Conservation (phyloP, 2,329 filamentous ascomycete species). For the Neurospora sp. region DNA sequence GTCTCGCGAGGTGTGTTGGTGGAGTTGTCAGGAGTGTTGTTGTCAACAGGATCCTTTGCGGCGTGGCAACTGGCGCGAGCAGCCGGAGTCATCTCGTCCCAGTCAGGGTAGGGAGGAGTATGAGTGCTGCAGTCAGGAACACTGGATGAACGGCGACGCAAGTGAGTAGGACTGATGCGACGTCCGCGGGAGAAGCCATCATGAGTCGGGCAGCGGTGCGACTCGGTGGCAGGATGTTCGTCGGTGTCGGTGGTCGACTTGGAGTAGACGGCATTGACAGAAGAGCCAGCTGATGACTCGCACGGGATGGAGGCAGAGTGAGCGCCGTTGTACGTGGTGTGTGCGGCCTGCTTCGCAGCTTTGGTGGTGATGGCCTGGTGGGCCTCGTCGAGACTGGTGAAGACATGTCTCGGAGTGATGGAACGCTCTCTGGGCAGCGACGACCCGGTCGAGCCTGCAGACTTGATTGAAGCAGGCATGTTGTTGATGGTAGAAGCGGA, state of each 20-base stretch:
- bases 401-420: slow-evolving; percentile 25
- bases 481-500: neutral
- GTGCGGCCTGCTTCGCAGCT: slow-evolving; percentile 7
- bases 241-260: neutral
- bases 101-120: slow-evolving; percentile 1
- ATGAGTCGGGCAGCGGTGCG: neutral
- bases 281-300: slow-evolving; percentile 2
- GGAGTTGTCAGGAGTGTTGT: neutral
- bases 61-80: neutral
- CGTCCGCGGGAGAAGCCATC: neutral
- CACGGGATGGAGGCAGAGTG: neutral
- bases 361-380: slow-evolving; percentile 28
- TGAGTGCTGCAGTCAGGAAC: neutral
- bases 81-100: slow-evolving; percentile 2
- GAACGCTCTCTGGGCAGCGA: slow-evolving; percentile 2
- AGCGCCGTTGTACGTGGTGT: neutral
- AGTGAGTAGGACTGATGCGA: neutral
- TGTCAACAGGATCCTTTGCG: neutral
- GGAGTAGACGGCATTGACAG: slow-evolving; percentile 4
- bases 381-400: slow-evolving; percentile 28
- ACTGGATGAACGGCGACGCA: neutral
- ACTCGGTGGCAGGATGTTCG: neutral
- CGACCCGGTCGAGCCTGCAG: slow-evolving; percentile 8
- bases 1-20: slow-evolving; percentile 8
- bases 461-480: slow-evolving; percentile 4